These are phyloP conservation scores for Pezicula carpinea DNA, from an alignment of 2,329 filamentous ascomycete species.

Conservation along the genomic window DNA sequence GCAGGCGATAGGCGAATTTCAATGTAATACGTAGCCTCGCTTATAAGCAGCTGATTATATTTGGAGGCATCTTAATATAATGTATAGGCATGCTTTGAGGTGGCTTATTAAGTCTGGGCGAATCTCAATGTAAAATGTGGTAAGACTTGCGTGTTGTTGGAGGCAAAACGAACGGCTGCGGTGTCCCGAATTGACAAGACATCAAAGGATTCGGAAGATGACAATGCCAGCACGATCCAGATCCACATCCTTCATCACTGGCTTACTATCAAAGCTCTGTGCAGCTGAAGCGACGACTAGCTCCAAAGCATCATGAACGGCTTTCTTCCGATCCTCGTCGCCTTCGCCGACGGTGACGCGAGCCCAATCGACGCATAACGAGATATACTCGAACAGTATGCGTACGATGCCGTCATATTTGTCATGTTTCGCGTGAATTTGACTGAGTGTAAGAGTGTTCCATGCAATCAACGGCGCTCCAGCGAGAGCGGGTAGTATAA, in stretches of 20 bases:
- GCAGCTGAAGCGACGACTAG: constrained; percentile 9
- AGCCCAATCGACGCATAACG: constrained; percentile 11
- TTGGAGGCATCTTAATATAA: no score
- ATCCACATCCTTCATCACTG: constrained; percentile 10
- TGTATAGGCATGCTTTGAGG: no score
- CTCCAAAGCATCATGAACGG: constrained; percentile 10
- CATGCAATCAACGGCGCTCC: constrained; percentile 11
- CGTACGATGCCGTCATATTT: constrained; percentile 9
- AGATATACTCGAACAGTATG: constrained; percentile 11
- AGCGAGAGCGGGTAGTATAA: constrained; percentile 10
- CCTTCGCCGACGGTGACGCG: constrained; percentile 9
- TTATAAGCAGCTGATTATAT: no score
- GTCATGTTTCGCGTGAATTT: constrained; percentile 7
- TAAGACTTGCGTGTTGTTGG: no score
- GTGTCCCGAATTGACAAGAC: no score
- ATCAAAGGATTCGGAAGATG: constrained; percentile 9
- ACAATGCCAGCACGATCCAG: constrained; percentile 12
- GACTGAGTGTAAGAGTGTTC: constrained; percentile 10
- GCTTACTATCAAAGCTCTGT: constrained; percentile 10
- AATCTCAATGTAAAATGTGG: no score
- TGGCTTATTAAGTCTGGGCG: no score
- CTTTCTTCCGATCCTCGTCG: constrained; percentile 10
- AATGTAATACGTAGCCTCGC: no score
- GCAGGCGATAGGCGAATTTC: no score
- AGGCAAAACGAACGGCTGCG: no score